A percentile compares a stretch with the other conserved stretches of the same genome.
Evolutionary conservation across 2,329 filamentous ascomycete species (phyloP).

Genomic region (Thielaviopsis populi): DNA sequence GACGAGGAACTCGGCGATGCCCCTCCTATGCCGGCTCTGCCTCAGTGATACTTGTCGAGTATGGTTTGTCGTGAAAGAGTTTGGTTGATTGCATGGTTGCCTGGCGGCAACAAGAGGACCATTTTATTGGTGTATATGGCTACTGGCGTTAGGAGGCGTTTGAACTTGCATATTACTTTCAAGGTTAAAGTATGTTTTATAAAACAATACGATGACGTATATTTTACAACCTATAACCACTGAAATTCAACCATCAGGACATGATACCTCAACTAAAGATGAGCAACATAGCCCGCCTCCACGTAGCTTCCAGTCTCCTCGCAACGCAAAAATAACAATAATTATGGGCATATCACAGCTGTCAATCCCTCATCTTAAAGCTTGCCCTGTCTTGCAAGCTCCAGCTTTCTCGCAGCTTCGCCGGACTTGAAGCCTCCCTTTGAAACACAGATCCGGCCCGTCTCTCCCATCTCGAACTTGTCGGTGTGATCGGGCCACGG

Average conservation of each 20-base stretch:
- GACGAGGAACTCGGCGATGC: constrained; percentile 41
- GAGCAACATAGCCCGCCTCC: not conserved
- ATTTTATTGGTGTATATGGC: not conserved
- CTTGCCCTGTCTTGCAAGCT: constrained; percentile 64
- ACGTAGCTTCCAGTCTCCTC: not conserved
- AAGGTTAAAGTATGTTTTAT: not conserved
- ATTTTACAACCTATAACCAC: not conserved
- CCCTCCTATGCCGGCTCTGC: constrained; percentile 31
- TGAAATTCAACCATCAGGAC: not conserved
- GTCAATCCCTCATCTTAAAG: constrained; percentile 32
- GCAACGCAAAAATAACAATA: not conserved
- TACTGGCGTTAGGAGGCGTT: constrained; percentile 13
- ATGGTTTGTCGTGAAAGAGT: not conserved
- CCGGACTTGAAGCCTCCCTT: constrained; percentile 60
- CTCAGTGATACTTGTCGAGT: constrained; percentile 19
- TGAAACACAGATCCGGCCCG: constrained; percentile 56
- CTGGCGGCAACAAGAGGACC: not conserved
- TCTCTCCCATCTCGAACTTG: constrained; percentile 60
- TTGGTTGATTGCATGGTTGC: not conserved
- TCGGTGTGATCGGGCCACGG: constrained; percentile 62
- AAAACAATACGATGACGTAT: not conserved
- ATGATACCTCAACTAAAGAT: not conserved
- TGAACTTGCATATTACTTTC: constrained; percentile 8
- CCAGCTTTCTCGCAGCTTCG: constrained; percentile 60
- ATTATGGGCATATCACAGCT: not conserved